Evolutionary conservation across 1,284 basidiomycete species (phyloP).

Genomic region (Cutaneotrichosporon cyanovorans): DNA sequence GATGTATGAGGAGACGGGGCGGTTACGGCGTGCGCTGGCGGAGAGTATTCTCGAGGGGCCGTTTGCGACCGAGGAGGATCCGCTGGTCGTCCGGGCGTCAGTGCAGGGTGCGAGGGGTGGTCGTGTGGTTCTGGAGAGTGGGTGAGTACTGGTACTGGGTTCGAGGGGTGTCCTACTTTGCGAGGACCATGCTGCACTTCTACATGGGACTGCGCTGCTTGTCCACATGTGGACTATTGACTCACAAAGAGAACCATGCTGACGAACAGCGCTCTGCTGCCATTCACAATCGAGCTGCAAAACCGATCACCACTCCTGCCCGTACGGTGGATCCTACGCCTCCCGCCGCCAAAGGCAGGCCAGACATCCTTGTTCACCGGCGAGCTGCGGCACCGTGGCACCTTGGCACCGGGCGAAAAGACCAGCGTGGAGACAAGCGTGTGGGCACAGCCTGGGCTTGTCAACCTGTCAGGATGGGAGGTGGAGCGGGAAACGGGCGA

Average conservation of each 20-base stretch:
- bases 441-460: slow-evolving; percentile 25
- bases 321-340: slow-evolving; percentile 26
- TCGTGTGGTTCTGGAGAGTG: neutral
- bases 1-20: slow-evolving; percentile 81
- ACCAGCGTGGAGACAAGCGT: slow-evolving; percentile 13
- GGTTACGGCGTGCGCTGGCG: slow-evolving; percentile 61
- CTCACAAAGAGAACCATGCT: no score
- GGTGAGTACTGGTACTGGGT: no score
- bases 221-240: no score
- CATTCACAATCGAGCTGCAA: slow-evolving; percentile 55
- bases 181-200: neutral
- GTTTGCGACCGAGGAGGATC: slow-evolving; percentile 71
- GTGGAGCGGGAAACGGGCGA: slow-evolving; percentile 12
- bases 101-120: slow-evolving; percentile 11
- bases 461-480: slow-evolving; percentile 30
- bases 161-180: no score
- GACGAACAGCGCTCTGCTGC: slow-evolving; percentile 53
- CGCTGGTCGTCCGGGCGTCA: slow-evolving; percentile 47
- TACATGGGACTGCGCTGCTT: no score
- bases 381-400: slow-evolving; percentile 22
- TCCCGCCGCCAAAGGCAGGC: slow-evolving; percentile 13
- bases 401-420: slow-evolving; percentile 14
- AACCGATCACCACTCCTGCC: slow-evolving; percentile 49
- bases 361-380: slow-evolving; percentile 19
- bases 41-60: slow-evolving; percentile 60